Evolutionary conservation across 192 early-diverging fungal genomes (phyloP), one percentile per base, ranked within the genome.

Genomic region (Linnemannia exigua): DNA sequence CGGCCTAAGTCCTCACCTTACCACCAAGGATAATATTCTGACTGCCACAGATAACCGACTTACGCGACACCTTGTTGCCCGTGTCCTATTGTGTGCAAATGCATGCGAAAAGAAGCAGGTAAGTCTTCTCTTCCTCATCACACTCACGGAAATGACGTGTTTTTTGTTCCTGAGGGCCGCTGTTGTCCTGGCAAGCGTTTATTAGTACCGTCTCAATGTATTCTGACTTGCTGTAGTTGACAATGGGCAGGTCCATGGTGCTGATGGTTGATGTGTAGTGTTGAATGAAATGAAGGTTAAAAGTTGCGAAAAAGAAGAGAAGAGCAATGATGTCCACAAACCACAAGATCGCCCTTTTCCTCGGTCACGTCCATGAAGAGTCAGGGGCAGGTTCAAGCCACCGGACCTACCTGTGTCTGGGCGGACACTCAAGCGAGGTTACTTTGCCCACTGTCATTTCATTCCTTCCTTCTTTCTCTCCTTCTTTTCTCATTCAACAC

Each of bases 21-120:
- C 98, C 98, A 35, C 97, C 96, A 11, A 98, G 93, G 38, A 98
- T 95, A 73, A 99, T 99, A 91, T 99, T 99, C 86, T 98, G 96
- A 87, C 94, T 94, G 16, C 97, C 98, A 79, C 94, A 96, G 79
- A 99, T 99, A 71, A 96, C 93, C 4, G 96, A 96, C 88, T 97
- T 96, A 31, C 97, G 93, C 78, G 94, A 95, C 50, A 99, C 96
- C 89, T 97, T 98, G 92, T 99, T 99, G 41, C 98, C 97, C 1
- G 97, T 98, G 79, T 98, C 98, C 94, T 95, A 79, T 22, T 20
- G 46, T 20, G 12, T 17, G 36, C 6, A 76, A 66, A 66, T 35
- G 33, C 38, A 31, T 31, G 7, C 5, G 19, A 33, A 44, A 36
- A 44, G 41, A 33, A 41, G 17, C 28, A 5, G 46, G 22, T 47